These are phyloP conservation scores for Andrographis paniculata DNA, from an alignment of 305 asterid genomes.

Conservation along the genomic window DNA sequence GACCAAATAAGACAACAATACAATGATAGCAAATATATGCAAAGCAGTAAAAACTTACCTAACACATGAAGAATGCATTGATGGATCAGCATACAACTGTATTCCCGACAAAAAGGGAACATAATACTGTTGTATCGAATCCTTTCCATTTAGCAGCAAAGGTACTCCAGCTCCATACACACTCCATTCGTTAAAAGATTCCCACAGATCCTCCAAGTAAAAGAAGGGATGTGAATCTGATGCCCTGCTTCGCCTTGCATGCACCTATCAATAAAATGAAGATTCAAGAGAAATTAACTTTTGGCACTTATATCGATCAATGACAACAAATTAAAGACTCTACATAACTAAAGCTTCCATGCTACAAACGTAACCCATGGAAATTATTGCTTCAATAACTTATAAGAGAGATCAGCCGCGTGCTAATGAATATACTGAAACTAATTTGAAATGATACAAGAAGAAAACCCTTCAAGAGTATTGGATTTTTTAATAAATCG, in stretches of 20 bases:
- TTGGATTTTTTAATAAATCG: too few relatives aligned
- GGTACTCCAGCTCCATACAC: conserved; percentile 44
- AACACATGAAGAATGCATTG: conserved; percentile 23
- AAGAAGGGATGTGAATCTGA: conserved; percentile 28
- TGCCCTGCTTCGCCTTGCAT: conserved; percentile 29
- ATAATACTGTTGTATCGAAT: conserved; percentile 38
- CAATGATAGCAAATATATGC: conserved; percentile 3
- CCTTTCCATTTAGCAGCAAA: conserved; percentile 28
- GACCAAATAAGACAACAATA: conserved; percentile 11
- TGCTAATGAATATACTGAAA: too few relatives aligned
- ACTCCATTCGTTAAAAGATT: conserved; percentile 37
- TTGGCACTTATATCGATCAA: neutral
- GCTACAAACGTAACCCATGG: too few relatives aligned
- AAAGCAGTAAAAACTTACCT: conserved; percentile 19
- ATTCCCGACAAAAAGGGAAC: conserved; percentile 50
- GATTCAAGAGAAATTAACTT: conserved; percentile 4
- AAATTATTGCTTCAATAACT: too few relatives aligned
- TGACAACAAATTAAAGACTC: too few relatives aligned
- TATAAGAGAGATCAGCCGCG: too few relatives aligned
- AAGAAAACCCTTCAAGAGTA: too few relatives aligned
- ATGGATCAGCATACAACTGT: conserved; percentile 33
- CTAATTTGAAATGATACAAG: too few relatives aligned
- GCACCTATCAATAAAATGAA: conserved; percentile 30
- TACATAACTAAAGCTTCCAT: too few relatives aligned
- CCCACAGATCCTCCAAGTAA: conserved; percentile 40